Evolutionary conservation across 1,284 basidiomycete genomes (phyloP), one percentile per base, ranked within the genome.

Genomic region (Rhodotorula mucilaginosa): DNA sequence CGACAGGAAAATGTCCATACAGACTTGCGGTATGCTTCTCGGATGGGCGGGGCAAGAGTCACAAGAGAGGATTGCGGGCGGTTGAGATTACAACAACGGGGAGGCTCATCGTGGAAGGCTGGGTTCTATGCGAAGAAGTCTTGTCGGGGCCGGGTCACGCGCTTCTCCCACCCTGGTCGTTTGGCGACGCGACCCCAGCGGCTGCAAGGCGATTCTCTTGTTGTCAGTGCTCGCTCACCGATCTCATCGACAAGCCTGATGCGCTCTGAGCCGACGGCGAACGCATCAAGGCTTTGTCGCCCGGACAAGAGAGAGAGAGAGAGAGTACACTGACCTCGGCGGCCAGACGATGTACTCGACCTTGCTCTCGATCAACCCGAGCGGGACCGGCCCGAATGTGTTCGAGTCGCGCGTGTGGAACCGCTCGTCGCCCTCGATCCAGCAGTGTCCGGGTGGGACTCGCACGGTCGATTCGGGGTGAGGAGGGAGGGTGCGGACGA

Each of bases 391-490:
- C 0, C 84, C 84, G 70, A 83, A 85, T 3, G 81, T 82, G 64
- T 84, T 83, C 31, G 81, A 82, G 75, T 86, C 85, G 48, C 81
- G 64, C 4, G 82, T 81, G 51, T 82, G 81, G 68, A 81, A 83
- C 44, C 78, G 79, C 47, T 83, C 83, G 78, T 86, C 85, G 19
- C 85, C 85, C 78, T 86, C 85, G 61, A 86, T 80, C 85, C 85
- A 86, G 56, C 82, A 83, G 61, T 80, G 78, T 19, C 83, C 83
- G 15, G 80, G 78, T 1, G 81, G 82, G 61, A 83, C 80, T 44
- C 80, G 67, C 6, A 84, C 76, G 34, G 57, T 81, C 80, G 49
- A 79, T 70, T 34, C 79, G 19, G 57, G 56, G n/a, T 69, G 80
- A 2, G 82, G 82, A 0, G 80, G 80, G 1, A 82, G 72, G 0